phyloP scores from a whole-genome alignment of 163 green algal species.

The Scenedesmus sp. region DNA sequence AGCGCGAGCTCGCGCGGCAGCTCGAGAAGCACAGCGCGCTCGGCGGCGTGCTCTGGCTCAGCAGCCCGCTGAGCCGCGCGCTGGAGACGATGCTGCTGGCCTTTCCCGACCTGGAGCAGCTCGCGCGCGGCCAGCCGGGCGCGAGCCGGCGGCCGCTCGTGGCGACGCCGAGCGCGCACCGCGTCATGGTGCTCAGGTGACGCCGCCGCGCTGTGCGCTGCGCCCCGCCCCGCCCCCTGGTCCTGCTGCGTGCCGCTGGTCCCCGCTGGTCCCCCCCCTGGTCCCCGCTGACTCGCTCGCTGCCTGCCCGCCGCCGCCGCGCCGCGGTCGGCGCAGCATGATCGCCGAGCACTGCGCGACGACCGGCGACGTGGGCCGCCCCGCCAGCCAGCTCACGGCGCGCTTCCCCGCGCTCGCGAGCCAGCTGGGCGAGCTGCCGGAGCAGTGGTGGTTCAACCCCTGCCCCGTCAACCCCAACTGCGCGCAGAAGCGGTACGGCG shows the following conservation, averaged over 20 bases:
- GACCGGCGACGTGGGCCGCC: slow-evolving; percentile 72
- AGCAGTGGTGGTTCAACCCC: slow-evolving; percentile 73
- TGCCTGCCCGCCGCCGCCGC: not conserved
- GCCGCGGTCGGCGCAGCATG: slow-evolving; percentile 34
- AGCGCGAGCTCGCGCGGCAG: not conserved
- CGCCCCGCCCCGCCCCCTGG: not conserved
- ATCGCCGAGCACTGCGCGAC: slow-evolving; percentile 72
- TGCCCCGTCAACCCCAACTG: slow-evolving; percentile 53
- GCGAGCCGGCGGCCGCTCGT: too few species aligned
- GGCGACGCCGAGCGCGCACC: not conserved
- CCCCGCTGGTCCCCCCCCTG: not conserved
- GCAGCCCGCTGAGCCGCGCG: slow-evolving; percentile 69
- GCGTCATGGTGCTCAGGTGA: slow-evolving; percentile 41
- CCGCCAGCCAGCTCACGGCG: slow-evolving; percentile 51
- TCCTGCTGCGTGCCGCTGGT: not conserved
- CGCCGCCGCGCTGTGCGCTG: not conserved
- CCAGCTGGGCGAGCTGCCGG: slow-evolving; percentile 57
- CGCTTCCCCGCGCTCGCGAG: slow-evolving; percentile 61
- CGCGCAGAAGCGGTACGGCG: slow-evolving; percentile 2
- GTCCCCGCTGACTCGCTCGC: not conserved
- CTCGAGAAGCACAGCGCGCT: not conserved
- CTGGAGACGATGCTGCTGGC: slow-evolving; percentile 75
- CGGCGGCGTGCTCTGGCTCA: slow-evolving; percentile 66
- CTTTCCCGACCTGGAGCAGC: slow-evolving; percentile 37
- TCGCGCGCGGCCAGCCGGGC: slow-evolving; percentile 22